Conservation (phyloP, 179 eudicot species). For the Silene noctiflora region DNA sequence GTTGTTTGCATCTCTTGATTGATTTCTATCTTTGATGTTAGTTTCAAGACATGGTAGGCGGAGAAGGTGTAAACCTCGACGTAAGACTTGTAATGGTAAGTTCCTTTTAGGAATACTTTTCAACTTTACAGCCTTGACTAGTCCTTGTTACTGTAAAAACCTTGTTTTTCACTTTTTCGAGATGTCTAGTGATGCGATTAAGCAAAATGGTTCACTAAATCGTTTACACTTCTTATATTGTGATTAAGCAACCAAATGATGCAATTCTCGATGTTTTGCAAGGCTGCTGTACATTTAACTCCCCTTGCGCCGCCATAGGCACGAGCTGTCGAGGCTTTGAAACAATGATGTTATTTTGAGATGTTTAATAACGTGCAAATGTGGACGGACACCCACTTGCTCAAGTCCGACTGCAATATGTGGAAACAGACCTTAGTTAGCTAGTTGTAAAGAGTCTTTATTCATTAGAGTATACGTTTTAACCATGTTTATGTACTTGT, state of each 20-base stretch:
- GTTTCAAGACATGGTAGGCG: slow-evolving; percentile 68
- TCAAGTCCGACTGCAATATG: no score
- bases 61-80: slow-evolving; percentile 61
- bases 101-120: slow-evolving; percentile 32
- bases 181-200: not conserved
- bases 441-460: no score
- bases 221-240: not conserved
- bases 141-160: not conserved
- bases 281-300: not conserved
- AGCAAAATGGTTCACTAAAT: no score
- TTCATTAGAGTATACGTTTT: no score
- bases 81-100: slow-evolving; percentile 78
- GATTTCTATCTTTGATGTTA: slow-evolving; percentile 45
- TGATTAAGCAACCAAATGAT: not conserved
- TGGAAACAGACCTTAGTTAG: no score
- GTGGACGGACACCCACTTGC: no score
- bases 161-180: not conserved
- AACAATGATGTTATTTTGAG: not conserved
- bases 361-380: no score
- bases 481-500: not conserved
- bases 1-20: slow-evolving; percentile 29
- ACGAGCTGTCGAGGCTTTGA: not conserved
- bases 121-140: slow-evolving; percentile 20
- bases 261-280: not conserved
- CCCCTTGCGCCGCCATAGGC: not conserved